phyloP scores from a whole-genome alignment of 1,139 yeast genomes.

The Debaryomyces coudertii region DNA sequence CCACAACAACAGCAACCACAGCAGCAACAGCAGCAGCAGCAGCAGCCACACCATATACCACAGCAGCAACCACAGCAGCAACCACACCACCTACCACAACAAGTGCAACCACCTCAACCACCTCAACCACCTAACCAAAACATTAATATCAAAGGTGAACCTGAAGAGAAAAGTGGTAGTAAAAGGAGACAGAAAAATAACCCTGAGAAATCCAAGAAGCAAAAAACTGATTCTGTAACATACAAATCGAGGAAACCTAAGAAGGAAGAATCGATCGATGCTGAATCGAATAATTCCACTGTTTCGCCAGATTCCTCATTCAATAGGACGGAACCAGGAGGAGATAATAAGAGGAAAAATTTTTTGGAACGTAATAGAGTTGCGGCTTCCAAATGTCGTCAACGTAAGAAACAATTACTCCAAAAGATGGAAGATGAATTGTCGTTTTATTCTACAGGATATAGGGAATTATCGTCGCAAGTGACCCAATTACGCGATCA shows the following conservation, averaged over 20 bases:
- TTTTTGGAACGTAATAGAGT: slow-evolving; percentile 90
- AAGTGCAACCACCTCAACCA: slow-evolving; percentile 31
- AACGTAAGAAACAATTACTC: slow-evolving; percentile 87
- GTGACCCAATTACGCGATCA: slow-evolving; percentile 62
- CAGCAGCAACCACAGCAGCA: slow-evolving; percentile 7
- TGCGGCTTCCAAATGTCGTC: slow-evolving; percentile 96
- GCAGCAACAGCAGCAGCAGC: slow-evolving; percentile 11
- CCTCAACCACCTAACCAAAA: slow-evolving; percentile 26
- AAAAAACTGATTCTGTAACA: slow-evolving; percentile 5
- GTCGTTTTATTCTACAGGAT: slow-evolving; percentile 69
- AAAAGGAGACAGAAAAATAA: slow-evolving; percentile 2
- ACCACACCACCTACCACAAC: slow-evolving; percentile 22
- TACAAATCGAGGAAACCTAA: slow-evolving; percentile 3
- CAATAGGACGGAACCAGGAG: slow-evolving; percentile 19
- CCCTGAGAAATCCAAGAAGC: slow-evolving; percentile 11
- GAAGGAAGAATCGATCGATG: slow-evolving; percentile 15
- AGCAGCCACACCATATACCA: slow-evolving; percentile 7
- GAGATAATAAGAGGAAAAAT: slow-evolving; percentile 68
- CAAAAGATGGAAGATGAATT: slow-evolving; percentile 80
- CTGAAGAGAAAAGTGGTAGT: slow-evolving; percentile 4
- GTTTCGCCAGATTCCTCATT: not conserved
- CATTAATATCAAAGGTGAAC: slow-evolving; percentile 6
- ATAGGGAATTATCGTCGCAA: slow-evolving; percentile 65
- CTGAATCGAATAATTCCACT: slow-evolving; percentile 15
- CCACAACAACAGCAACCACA: slow-evolving; percentile 35